These are phyloP conservation scores for Melaleuca alternifolia DNA, from an alignment of 345 rosid species.

Conservation along the genomic window DNA sequence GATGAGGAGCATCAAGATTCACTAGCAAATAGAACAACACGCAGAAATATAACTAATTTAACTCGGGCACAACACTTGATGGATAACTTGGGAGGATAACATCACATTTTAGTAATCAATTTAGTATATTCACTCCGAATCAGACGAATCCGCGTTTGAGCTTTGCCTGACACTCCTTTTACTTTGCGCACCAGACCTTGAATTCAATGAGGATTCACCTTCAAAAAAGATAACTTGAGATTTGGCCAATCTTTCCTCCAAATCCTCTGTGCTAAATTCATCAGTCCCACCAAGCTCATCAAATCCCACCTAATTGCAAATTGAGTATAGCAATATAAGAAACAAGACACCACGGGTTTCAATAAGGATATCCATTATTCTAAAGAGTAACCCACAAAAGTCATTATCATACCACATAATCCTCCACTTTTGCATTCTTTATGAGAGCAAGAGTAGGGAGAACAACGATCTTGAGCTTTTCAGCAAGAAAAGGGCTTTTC, in stretches of 20 bases:
- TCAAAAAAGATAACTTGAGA: constrained; percentile 73
- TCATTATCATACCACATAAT: constrained; percentile 63
- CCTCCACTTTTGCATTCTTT: constrained; percentile 95
- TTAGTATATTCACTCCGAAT: constrained; percentile 29
- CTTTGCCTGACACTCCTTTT: constrained; percentile 75
- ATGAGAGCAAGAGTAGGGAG: constrained; percentile 95
- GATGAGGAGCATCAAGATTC: background rate
- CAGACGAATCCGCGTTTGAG: constrained; percentile 41
- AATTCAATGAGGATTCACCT: constrained; percentile 62
- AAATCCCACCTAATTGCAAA: constrained; percentile 72
- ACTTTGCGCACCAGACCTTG: constrained; percentile 37
- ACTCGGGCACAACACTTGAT: background rate
- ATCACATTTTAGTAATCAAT: background rate
- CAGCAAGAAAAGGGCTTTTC: constrained; percentile 96
- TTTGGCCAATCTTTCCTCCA: constrained; percentile 88
- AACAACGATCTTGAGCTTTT: constrained; percentile 79
- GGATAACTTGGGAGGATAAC: background rate
- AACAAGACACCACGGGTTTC: background rate
- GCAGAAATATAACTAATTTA: background rate
- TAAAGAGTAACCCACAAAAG: background rate
- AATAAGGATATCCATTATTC: background rate
- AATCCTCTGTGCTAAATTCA: constrained; percentile 79
- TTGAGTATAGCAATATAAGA: background rate
- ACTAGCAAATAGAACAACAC: background rate
- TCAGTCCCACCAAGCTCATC: constrained; percentile 95